phyloP scores from a whole-genome alignment of 2,329 filamentous ascomycete species.

The Calonectria pseudoturangicola region DNA sequence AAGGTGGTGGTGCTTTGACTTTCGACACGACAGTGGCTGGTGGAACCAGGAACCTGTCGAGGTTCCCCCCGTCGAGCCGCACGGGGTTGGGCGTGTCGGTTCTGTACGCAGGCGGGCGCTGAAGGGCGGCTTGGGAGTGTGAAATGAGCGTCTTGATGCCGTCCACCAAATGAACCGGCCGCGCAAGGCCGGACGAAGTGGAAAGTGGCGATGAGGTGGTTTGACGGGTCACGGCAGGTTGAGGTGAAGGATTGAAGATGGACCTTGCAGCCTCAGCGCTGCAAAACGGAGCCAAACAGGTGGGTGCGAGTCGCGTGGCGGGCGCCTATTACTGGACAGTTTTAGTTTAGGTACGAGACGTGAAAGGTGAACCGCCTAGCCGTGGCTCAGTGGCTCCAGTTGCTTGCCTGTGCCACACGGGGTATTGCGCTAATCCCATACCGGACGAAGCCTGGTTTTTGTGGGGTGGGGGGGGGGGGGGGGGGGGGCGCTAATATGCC shows the following conservation, averaged over 20 bases:
- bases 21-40: slow-evolving; percentile 43
- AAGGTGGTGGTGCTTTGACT: slow-evolving; percentile 41
- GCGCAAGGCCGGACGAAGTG: slow-evolving; percentile 23
- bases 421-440: slow-evolving; percentile 45
- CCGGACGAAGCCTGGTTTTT: slow-evolving; percentile 33
- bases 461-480: too few species aligned
- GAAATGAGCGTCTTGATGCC: slow-evolving; percentile 26
- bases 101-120: slow-evolving; percentile 39
- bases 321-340: slow-evolving; percentile 43
- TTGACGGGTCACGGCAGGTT: slow-evolving; percentile 35
- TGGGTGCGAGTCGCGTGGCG: slow-evolving; percentile 37
- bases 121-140: background rate
- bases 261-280: slow-evolving; percentile 42
- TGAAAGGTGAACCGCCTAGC: slow-evolving; percentile 39
- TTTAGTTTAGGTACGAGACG: slow-evolving; percentile 22
- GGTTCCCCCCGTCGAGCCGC: slow-evolving; percentile 39
- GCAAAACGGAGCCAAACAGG: slow-evolving; percentile 24
- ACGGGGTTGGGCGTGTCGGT: slow-evolving; percentile 36
- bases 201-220: slow-evolving; percentile 28
- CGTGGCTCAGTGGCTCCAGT: slow-evolving; percentile 36
- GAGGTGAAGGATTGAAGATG: slow-evolving; percentile 42
- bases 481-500: slow-evolving; percentile 39
- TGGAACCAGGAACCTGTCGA: slow-evolving; percentile 45
- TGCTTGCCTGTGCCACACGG: slow-evolving; percentile 33
- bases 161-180: slow-evolving; percentile 9